Percentiles rank a stretch among this genome's conserved stretches.
phyloP scores from a whole-genome alignment of 441 rosid species.

The Mallotus japonicus region DNA sequence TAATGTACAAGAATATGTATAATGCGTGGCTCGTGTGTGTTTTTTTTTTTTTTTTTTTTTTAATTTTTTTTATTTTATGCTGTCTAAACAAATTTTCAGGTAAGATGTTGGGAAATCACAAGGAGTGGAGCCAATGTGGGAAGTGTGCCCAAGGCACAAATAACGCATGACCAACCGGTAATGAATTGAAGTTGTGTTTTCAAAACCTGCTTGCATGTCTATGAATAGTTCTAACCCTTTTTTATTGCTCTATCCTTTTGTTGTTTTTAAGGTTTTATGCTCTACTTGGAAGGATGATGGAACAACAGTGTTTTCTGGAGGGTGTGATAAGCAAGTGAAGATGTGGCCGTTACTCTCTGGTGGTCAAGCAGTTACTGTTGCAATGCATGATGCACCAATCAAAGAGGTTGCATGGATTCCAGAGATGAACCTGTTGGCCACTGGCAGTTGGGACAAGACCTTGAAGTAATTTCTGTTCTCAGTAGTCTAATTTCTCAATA shows the following conservation, averaged over 20 bases:
- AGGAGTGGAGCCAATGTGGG: conserved; percentile 51
- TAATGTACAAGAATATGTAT: no score
- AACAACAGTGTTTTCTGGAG: conserved; percentile 85
- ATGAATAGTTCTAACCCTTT: neutral
- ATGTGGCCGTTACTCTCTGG: conserved; percentile 92
- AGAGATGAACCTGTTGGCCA: conserved; percentile 78
- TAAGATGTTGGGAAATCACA: conserved; percentile 88
- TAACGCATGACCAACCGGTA: conserved; percentile 94
- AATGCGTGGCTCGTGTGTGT: neutral
- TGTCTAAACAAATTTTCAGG: conserved; percentile 36
- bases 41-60: conserved; percentile 2
- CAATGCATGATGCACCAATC: conserved; percentile 93
- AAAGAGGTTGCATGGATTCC: conserved; percentile 90
- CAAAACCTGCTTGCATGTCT: neutral
- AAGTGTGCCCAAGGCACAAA: conserved; percentile 79
- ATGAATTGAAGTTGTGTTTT: conserved; percentile 12
- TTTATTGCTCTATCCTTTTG: neutral
- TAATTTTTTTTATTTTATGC: neutral
- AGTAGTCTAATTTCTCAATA: neutral
- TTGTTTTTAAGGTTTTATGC: conserved; percentile 64
- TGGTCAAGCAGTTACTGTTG: conserved; percentile 83
- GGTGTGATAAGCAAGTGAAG: conserved; percentile 97
- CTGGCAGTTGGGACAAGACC: conserved; percentile 97
- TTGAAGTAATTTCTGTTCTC: conserved; percentile 49
- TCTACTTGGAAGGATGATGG: conserved; percentile 99